Evolutionary conservation across 1,139 yeast genomes (phyloP).

Genomic region (Zygoascus meyerae): DNA sequence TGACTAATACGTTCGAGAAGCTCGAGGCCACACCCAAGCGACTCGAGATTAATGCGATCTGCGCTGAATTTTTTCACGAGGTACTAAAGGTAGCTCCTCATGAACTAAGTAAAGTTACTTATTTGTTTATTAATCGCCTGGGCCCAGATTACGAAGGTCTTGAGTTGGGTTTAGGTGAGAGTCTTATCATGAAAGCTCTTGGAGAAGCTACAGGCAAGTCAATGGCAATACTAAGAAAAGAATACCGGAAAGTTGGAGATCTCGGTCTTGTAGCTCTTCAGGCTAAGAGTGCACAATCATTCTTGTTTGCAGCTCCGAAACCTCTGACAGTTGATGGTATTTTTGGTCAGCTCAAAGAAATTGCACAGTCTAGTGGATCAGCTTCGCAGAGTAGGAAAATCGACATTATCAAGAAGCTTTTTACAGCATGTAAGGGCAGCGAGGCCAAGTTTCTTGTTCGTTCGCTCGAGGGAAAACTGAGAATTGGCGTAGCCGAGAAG

Average conservation of each 20-base stretch:
- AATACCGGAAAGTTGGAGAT: constrained; percentile 79
- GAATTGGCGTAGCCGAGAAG: constrained; percentile 93
- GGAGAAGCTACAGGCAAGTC: constrained; percentile 88
- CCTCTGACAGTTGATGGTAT: constrained; percentile 70
- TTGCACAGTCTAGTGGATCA: constrained; percentile 77
- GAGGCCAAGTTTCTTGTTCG: constrained; percentile 90
- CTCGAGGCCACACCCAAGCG: constrained; percentile 78
- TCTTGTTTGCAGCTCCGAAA: constrained; percentile 81
- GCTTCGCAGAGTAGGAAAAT: constrained; percentile 78
- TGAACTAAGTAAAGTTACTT: constrained; percentile 64
- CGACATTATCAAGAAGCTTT: constrained; percentile 68
- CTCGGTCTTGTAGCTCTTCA: constrained; percentile 83
- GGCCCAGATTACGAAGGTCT: constrained; percentile 96
- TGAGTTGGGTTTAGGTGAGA: constrained; percentile 90
- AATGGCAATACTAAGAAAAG: constrained; percentile 60
- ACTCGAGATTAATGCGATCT: constrained; percentile 67
- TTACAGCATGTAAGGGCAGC: constrained; percentile 78
- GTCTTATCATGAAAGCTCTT: constrained; percentile 77
- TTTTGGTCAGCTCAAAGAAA: constrained; percentile 64
- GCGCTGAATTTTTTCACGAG: constrained; percentile 63
- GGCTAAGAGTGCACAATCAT: constrained; percentile 77
- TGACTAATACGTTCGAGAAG: constrained; percentile 65
- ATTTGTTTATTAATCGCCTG: constrained; percentile 75
- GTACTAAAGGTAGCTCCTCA: constrained; percentile 55
- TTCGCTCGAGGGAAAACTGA: constrained; percentile 83